Conservation (phyloP, 2,329 filamentous ascomycete species). For the Exophiala oligosperma region DNA sequence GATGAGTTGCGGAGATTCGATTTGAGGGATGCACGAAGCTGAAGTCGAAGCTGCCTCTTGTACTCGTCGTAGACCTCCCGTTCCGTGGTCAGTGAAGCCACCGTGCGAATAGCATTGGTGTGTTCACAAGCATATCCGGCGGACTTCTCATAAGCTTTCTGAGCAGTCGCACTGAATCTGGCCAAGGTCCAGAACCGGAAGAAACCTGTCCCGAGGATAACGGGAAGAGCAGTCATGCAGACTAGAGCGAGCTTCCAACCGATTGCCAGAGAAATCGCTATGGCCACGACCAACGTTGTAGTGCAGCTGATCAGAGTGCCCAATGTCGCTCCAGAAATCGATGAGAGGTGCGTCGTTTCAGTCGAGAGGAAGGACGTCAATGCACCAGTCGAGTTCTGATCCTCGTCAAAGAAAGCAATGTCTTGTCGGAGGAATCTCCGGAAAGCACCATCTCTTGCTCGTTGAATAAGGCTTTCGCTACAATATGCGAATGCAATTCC, state of each 20-base stretch:
- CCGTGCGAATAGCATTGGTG: slow-evolving; percentile 89
- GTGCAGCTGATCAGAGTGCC: slow-evolving; percentile 79
- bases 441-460: slow-evolving; percentile 80
- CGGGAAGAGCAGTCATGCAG: slow-evolving; percentile 73
- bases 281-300: slow-evolving; percentile 76
- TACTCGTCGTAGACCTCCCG: slow-evolving; percentile 75
- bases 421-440: slow-evolving; percentile 88
- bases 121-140: slow-evolving; percentile 91
- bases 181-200: slow-evolving; percentile 83
- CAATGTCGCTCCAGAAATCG: slow-evolving; percentile 82
- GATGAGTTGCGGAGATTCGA: slow-evolving; percentile 75
- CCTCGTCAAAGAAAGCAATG: slow-evolving; percentile 84
- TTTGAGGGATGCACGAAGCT: slow-evolving; percentile 66
- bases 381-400: slow-evolving; percentile 85
- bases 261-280: slow-evolving; percentile 68
- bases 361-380: slow-evolving; percentile 87
- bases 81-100: slow-evolving; percentile 87
- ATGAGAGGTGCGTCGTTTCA: slow-evolving; percentile 84
- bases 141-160: slow-evolving; percentile 74
- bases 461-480: slow-evolving; percentile 81
- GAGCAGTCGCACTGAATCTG: slow-evolving; percentile 75
- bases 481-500: slow-evolving; percentile 78
- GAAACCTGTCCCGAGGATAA: slow-evolving; percentile 79
- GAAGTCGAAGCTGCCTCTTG: slow-evolving; percentile 62
- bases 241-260: slow-evolving; percentile 89